Conservation (phyloP, 1,284 basidiomycete genomes). For the Rhodofomes roseus region DNA sequence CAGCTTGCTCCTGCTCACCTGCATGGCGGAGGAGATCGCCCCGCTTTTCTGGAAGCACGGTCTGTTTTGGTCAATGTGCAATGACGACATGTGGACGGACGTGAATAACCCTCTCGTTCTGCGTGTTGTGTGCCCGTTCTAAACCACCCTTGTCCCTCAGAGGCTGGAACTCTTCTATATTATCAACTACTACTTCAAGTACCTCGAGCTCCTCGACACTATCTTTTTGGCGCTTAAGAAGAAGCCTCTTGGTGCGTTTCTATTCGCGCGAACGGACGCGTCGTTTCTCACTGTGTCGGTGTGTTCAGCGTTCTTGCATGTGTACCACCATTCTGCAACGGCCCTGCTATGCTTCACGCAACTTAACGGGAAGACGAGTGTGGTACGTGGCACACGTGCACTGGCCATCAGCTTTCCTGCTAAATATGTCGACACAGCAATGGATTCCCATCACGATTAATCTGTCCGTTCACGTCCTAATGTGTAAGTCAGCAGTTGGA, state of each 20-base stretch:
- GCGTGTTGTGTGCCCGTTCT: constrained; percentile 1
- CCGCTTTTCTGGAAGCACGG: constrained; percentile 74
- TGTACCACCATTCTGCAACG: constrained; percentile 99
- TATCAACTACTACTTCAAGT: constrained; percentile 98
- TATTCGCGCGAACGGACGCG: neutral
- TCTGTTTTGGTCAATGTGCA: constrained; percentile 78
- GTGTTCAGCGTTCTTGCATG: constrained; percentile 85
- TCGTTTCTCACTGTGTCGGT: constrained; percentile 3
- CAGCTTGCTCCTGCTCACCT: constrained; percentile 74
- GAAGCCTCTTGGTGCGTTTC: constrained; percentile 81
- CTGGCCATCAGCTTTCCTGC: neutral
- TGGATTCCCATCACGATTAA: constrained; percentile 97
- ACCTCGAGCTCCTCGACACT: constrained; percentile 91
- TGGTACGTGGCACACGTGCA: constrained; percentile 47
- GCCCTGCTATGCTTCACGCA: constrained; percentile 94
- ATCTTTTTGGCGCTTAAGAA: constrained; percentile 98
- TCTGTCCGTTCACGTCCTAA: constrained; percentile 93
- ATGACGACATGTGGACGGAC: constrained; percentile 76
- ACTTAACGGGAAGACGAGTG: constrained; percentile 88
- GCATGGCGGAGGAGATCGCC: constrained; percentile 89
- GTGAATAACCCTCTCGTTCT: constrained; percentile 43
- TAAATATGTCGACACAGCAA: constrained; percentile 51
- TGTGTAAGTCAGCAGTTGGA: constrained; percentile 69
- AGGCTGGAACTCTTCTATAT: constrained; percentile 92
- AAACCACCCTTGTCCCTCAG: constrained; percentile 34